Evolutionary conservation across 345 rosid genomes (phyloP).

Genomic region (Eucalyptus cloeziana): DNA sequence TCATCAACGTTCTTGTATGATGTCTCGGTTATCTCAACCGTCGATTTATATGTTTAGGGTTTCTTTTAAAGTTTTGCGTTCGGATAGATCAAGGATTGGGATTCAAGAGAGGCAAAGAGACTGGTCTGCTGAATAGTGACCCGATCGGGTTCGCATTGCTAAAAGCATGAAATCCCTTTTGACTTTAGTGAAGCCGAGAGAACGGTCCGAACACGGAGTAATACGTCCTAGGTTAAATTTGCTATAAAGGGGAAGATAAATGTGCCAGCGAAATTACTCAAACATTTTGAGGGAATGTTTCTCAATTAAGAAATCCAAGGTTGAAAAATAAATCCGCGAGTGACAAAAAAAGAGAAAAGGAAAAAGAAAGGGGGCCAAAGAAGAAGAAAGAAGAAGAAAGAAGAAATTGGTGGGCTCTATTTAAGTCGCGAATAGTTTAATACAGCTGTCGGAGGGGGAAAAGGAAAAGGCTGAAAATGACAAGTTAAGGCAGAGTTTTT

Average conservation of each 20-base stretch:
- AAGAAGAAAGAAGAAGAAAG: background rate
- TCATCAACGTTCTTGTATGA: background rate
- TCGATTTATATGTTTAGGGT: background rate
- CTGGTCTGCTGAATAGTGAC: background rate
- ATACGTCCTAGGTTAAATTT: background rate
- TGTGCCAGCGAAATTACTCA: background rate
- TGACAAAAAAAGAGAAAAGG: background rate
- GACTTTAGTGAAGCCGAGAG: background rate
- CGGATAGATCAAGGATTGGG: background rate
- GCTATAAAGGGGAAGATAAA: background rate
- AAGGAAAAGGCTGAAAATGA: background rate
- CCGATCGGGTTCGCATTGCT: background rate
- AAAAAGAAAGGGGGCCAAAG: background rate
- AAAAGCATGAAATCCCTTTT: background rate
- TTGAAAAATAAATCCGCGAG: background rate
- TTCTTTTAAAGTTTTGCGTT: background rate
- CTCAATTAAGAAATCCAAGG: background rate
- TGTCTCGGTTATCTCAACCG: background rate
- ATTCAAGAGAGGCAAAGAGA: background rate
- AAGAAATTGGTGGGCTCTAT: background rate
- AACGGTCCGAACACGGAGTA: background rate
- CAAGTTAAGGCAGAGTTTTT: background rate
- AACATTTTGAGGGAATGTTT: background rate
- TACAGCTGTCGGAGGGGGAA: background rate
- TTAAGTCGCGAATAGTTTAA: background rate